phyloP scores from a whole-genome alignment of 1,284 basidiomycete species.

The Cryptococcus maquisensis region DNA sequence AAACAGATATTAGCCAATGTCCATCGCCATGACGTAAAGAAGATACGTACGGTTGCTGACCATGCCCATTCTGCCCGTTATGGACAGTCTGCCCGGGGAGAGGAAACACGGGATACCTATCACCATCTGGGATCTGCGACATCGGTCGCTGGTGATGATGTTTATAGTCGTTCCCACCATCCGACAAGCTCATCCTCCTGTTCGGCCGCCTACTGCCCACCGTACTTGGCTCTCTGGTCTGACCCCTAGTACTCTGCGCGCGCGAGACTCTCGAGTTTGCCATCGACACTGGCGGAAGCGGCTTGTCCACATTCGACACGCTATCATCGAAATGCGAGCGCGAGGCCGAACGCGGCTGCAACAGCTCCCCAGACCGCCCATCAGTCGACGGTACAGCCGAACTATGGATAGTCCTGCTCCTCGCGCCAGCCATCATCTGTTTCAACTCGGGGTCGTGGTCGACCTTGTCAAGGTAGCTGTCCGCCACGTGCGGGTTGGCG shows the following conservation, averaged over 20 bases:
- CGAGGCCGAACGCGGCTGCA: slow-evolving; percentile 1
- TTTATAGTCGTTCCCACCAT: slow-evolving; percentile 13
- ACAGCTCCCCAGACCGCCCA: not conserved
- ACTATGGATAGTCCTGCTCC: slow-evolving; percentile 26
- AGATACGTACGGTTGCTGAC: slow-evolving; percentile 26
- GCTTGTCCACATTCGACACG: slow-evolving; percentile 15
- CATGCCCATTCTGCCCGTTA: slow-evolving; percentile 5
- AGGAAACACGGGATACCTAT: slow-evolving; percentile 37
- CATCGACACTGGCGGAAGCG: slow-evolving; percentile 16
- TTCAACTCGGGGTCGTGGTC: slow-evolving; percentile 37
- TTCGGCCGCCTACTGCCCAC: slow-evolving; percentile 2
- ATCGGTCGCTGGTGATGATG: slow-evolving; percentile 11
- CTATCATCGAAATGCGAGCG: slow-evolving; percentile 6
- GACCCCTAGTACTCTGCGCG: too few relatives aligned
- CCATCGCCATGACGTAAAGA: not conserved
- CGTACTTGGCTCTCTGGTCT: too few relatives aligned
- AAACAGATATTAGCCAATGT: not conserved
- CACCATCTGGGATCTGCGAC: slow-evolving; percentile 24
- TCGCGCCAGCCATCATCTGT: slow-evolving; percentile 29
- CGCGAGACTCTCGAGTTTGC: not conserved
- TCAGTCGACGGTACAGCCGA: slow-evolving; percentile 10
- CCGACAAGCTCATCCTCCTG: slow-evolving; percentile 19
- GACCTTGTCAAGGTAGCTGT: slow-evolving; percentile 37
- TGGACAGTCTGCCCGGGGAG: slow-evolving; percentile 5
- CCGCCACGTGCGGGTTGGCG: slow-evolving; percentile 20